Percentiles rank a stretch among this genome's conserved stretches.
Evolutionary conservation across 1,284 basidiomycete genomes (phyloP).

Genomic region (Rhodofomes roseus): DNA sequence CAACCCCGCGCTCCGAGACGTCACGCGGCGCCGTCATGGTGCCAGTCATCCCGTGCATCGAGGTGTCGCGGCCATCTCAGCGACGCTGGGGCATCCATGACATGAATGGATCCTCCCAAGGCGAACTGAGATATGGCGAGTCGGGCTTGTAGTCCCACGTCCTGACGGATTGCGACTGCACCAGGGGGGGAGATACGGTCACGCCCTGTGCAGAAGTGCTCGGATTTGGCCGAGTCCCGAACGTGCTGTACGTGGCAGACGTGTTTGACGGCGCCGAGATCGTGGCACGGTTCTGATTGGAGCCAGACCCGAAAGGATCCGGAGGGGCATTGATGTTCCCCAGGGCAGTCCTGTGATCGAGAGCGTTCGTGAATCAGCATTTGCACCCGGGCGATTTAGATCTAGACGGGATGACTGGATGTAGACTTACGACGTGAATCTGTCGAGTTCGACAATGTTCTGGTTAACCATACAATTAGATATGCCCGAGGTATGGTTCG

Average conservation of each 20-base stretch:
- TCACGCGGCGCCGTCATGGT: background rate
- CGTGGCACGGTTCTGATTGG: slow-evolving; percentile 4
- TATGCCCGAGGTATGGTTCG: slow-evolving; percentile 43
- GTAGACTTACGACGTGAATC: slow-evolving; percentile 48
- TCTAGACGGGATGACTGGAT: slow-evolving; percentile 6
- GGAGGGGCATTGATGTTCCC: slow-evolving; percentile 29
- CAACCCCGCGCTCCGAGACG: background rate
- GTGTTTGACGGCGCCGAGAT: background rate
- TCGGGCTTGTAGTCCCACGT: slow-evolving; percentile 28
- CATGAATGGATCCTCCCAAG: slow-evolving; percentile 43
- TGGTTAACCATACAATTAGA: slow-evolving; percentile 47
- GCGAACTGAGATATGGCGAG: slow-evolving; percentile 22
- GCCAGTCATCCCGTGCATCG: background rate
- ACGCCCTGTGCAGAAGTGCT: slow-evolving; percentile 8
- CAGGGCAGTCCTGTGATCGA: slow-evolving; percentile 30
- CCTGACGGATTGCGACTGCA: slow-evolving; percentile 24
- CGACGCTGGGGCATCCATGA: slow-evolving; percentile 38
- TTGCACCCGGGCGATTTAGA: slow-evolving; percentile 3
- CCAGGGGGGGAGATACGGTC: slow-evolving; percentile 24
- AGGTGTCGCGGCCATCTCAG: slow-evolving; percentile 14
- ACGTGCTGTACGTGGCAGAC: slow-evolving; percentile 10
- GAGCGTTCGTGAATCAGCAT: slow-evolving; percentile 10
- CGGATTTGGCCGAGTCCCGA: slow-evolving; percentile 6
- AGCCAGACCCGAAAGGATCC: slow-evolving; percentile 12
- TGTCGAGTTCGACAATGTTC: slow-evolving; percentile 52